Evolutionary conservation across 2,329 filamentous ascomycete species (phyloP).

Genomic region (Proliferodiscus dingleyae): DNA sequence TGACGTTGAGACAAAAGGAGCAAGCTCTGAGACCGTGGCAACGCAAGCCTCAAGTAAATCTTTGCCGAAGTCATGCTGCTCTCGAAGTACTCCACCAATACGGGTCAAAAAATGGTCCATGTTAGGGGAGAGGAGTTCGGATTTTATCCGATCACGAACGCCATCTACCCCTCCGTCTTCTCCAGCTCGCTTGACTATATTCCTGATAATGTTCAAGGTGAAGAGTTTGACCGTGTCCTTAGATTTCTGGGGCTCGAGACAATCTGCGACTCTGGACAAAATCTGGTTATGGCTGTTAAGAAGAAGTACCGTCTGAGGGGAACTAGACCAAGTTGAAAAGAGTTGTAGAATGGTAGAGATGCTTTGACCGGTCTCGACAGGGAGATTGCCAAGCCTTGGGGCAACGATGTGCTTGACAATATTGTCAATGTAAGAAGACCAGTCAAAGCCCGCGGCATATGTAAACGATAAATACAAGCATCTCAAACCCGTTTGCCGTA

Average conservation of each 20-base stretch:
- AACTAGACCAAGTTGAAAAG: slow-evolving; percentile 73
- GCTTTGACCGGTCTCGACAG: slow-evolving; percentile 82
- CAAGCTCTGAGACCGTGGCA: slow-evolving; percentile 70
- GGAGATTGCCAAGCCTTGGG: slow-evolving; percentile 72
- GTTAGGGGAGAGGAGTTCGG: slow-evolving; percentile 52
- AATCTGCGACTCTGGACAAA: slow-evolving; percentile 66
- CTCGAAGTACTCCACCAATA: slow-evolving; percentile 63
- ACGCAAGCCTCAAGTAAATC: slow-evolving; percentile 76
- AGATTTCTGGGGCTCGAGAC: slow-evolving; percentile 65
- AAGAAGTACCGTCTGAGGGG: slow-evolving; percentile 62
- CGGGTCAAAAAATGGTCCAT: slow-evolving; percentile 59
- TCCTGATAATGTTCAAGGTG: slow-evolving; percentile 69
- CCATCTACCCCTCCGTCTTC: slow-evolving; percentile 46
- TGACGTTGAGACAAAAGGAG: slow-evolving; percentile 62
- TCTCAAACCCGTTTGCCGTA: slow-evolving; percentile 72
- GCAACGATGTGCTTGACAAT: slow-evolving; percentile 73
- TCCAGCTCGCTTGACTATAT: slow-evolving; percentile 57
- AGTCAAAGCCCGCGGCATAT: slow-evolving; percentile 65
- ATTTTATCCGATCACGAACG: slow-evolving; percentile 43
- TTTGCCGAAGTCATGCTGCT: slow-evolving; percentile 53
- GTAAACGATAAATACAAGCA: slow-evolving; percentile 76
- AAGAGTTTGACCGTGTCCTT: slow-evolving; percentile 86
- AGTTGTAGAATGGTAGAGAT: slow-evolving; percentile 78
- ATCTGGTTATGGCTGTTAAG: slow-evolving; percentile 57
- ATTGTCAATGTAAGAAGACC: slow-evolving; percentile 63